Evolutionary conservation across 805 yeast genomes (phyloP), one percentile per base, ranked within the genome.

Genomic region (Wickerhamomyces canadensis): DNA sequence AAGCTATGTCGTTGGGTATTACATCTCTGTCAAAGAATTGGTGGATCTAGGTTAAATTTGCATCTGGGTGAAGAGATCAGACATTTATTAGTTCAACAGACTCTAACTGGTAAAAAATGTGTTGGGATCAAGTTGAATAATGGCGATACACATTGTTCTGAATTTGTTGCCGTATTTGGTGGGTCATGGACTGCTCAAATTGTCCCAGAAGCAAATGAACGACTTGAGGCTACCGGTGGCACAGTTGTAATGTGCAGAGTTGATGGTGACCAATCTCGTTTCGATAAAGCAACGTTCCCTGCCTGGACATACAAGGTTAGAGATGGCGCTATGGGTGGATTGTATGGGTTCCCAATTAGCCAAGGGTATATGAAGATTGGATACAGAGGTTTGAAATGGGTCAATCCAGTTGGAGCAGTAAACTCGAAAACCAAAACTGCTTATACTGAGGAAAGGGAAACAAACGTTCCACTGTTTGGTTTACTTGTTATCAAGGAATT

Each of bases 1-100:
- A 60, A 57, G 40, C 49, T 54, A 17, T 58, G 61, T 31, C 43
- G 52, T 26, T 61, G 60, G 56, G 60, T 58, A 6, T 30, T 54
- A 12, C 45, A 52, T 24, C 35, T 52, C 18, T 48, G 56, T 40
- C 29, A 44, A 19, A 33, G 37, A 29, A 31, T 19, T 13, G 55
- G 54, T n/a, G 49, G 46, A 8, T 49, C 43, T 12, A 37, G 50
- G 14, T 44, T 60, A n/a, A 37, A 35, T 13, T 32, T 43, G 13
- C 52, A 49, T 40, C 42, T 50, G 30, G 62, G 61, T 3, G 26
- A 43, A 6, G 27, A 9, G n/a, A 13, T 25, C 27, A n/a, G 12
- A 6, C 24, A 28, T 17, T 8, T 26, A 10, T 21, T 43, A n/a
- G 27, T 25, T 6, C 6, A 25, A 25, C 6, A 21, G 10, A 21